phyloP scores from a whole-genome alignment of 2,329 filamentous ascomycete species.

The Fusarium sp. region DNA sequence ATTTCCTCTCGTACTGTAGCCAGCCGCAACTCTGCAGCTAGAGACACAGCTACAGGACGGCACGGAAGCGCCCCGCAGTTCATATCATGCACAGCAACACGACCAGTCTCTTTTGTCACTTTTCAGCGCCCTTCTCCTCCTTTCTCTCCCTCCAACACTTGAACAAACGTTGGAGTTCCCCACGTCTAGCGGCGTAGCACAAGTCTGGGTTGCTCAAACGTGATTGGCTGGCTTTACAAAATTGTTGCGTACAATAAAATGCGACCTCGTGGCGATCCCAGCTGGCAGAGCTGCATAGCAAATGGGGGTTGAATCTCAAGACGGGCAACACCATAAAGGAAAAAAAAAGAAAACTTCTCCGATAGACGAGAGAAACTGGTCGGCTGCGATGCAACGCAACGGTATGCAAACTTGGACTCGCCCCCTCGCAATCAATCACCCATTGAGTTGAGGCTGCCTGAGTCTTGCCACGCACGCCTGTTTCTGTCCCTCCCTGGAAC shows the following conservation, averaged over 20 bases:
- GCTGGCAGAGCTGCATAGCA: constrained; percentile 11
- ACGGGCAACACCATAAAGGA: neutral
- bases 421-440: constrained; percentile 14
- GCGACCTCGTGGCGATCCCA: constrained; percentile 21
- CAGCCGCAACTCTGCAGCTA: neutral
- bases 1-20: neutral
- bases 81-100: constrained; percentile 4
- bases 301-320: constrained; percentile 6
- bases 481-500: neutral
- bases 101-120: constrained; percentile 1
- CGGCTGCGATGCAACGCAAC: constrained; percentile 36
- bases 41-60: constrained; percentile 8
- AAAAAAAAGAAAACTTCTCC: neutral
- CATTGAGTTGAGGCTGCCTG: constrained; percentile 5
- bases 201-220: neutral
- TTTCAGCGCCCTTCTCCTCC: neutral
- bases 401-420: constrained; percentile 12
- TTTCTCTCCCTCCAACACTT: neutral
- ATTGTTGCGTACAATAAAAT: constrained; percentile 20
- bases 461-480: constrained; percentile 29
- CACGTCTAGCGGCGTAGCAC: constrained; percentile 12
- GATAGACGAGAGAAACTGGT: constrained; percentile 7
- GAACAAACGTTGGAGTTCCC: constrained; percentile 1
- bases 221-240: constrained; percentile 13
- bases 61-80: constrained; percentile 11